Evolutionary conservation across 2,329 filamentous ascomycete genomes (phyloP).

Genomic region (Pseudogymnoascus pannorum): DNA sequence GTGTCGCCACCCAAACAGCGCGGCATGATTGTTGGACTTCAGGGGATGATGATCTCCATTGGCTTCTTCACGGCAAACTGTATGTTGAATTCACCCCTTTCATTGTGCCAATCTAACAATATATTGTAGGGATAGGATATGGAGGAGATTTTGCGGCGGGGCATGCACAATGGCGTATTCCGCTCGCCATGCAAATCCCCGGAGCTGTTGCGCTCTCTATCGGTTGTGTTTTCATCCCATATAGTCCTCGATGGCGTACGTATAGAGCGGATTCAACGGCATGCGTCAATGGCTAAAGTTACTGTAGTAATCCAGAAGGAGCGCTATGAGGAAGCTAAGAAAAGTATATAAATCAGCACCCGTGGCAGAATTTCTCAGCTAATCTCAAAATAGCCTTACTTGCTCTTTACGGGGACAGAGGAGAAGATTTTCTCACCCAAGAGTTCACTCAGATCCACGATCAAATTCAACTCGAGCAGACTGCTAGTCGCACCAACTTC

Average conservation of each 20-base stretch:
- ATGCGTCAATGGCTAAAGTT: neutral
- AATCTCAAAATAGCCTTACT: slow-evolving; percentile 12
- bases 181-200: slow-evolving; percentile 29
- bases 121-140: slow-evolving; percentile 30
- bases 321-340: slow-evolving; percentile 11
- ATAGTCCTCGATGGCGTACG: slow-evolving; percentile 18
- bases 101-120: neutral
- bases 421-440: slow-evolving; percentile 20
- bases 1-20: slow-evolving; percentile 23
- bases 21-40: slow-evolving; percentile 26
- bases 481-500: slow-evolving; percentile 18
- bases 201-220: slow-evolving; percentile 15
- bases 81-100: neutral
- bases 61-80: slow-evolving; percentile 34
- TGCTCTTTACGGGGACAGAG: slow-evolving; percentile 18
- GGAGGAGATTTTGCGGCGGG: slow-evolving; percentile 28
- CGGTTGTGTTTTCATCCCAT: slow-evolving; percentile 15
- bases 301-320: slow-evolving; percentile 11
- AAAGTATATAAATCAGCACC: neutral
- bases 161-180: slow-evolving; percentile 30
- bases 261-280: neutral
- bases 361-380: neutral
- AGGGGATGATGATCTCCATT: slow-evolving; percentile 30
- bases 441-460: slow-evolving; percentile 27
- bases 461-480: slow-evolving; percentile 26